Evolutionary conservation across 208 protist genomes (phyloP).

Genomic region (Acanthamoeba culbertsoni): DNA sequence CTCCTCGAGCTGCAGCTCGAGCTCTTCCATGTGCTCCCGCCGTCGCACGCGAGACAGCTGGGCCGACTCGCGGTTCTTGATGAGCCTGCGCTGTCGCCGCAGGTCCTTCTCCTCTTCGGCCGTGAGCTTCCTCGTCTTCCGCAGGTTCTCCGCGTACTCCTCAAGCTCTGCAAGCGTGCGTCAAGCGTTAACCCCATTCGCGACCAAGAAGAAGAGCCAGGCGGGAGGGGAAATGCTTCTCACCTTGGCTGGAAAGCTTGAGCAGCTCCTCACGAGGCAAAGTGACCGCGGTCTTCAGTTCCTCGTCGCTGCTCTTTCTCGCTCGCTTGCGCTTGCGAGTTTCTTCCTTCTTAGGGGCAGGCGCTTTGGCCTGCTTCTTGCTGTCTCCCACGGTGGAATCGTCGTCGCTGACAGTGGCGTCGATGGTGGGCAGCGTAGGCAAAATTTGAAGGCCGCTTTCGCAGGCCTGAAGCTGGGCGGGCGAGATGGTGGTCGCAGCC

Average conservation of each 20-base stretch:
- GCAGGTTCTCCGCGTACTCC: slow-evolving; percentile 5
- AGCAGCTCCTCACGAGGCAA: neutral
- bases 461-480: neutral
- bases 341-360: neutral
- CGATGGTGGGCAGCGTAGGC: neutral
- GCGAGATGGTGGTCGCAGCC: neutral
- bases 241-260: neutral
- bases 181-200: neutral
- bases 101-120: slow-evolving; percentile 66
- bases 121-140: neutral
- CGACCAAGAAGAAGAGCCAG: neutral
- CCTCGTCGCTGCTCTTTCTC: neutral
- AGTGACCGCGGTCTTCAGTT: neutral
- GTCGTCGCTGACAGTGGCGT: neutral
- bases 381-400: neutral
- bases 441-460: neutral
- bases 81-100: slow-evolving; percentile 71
- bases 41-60: slow-evolving; percentile 77
- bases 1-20: slow-evolving; percentile 68
- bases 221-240: neutral
- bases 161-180: neutral
- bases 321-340: slow-evolving; percentile 23
- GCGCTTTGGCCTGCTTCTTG: neutral
- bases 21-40: slow-evolving; percentile 71
- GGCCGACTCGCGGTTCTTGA: slow-evolving; percentile 80